Conservation (phyloP, 768 basidiomycete genomes). For the Mrakia frigida region DNA sequence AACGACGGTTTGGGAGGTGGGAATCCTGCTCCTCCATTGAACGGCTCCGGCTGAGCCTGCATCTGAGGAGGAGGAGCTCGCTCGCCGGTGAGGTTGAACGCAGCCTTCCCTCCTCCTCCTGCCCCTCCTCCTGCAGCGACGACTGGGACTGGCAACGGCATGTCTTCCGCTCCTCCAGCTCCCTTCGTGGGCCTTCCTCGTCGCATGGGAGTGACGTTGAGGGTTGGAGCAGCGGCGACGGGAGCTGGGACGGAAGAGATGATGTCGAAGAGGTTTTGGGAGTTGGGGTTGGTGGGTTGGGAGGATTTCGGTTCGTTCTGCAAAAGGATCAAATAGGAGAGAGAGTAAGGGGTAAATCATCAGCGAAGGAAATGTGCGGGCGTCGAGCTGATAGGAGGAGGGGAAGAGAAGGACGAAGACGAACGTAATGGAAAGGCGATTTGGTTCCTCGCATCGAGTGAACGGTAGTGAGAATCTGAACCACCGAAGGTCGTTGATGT, state of each 20-base stretch:
- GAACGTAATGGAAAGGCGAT: constrained; percentile 66
- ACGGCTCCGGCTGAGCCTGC: not conserved
- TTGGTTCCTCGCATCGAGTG: constrained; percentile 83
- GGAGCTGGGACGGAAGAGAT: constrained; percentile 28
- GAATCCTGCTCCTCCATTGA: not conserved
- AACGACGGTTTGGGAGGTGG: constrained; percentile 1
- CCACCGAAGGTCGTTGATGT: constrained; percentile 74
- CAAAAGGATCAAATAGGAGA: not conserved
- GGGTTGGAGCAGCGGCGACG: not conserved
- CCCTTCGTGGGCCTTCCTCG: constrained; percentile 28
- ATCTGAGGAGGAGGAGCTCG: not conserved
- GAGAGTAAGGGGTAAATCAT: not conserved
- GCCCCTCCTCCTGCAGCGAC: not conserved
- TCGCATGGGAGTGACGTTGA: constrained; percentile 31
- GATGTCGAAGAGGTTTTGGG: constrained; percentile 24
- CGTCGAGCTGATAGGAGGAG: not conserved
- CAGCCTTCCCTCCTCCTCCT: not conserved
- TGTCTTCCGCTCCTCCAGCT: not conserved
- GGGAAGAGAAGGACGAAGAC: not conserved
- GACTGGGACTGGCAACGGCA: not conserved
- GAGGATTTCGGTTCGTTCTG: constrained; percentile 28
- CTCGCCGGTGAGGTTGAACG: not conserved
- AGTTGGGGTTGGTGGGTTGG: not conserved
- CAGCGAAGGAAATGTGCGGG: not conserved
- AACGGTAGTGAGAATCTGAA: constrained; percentile 74